Evolutionary conservation across 2,329 filamentous ascomycete species (phyloP).

Genomic region (Ceratocystis albifundus): DNA sequence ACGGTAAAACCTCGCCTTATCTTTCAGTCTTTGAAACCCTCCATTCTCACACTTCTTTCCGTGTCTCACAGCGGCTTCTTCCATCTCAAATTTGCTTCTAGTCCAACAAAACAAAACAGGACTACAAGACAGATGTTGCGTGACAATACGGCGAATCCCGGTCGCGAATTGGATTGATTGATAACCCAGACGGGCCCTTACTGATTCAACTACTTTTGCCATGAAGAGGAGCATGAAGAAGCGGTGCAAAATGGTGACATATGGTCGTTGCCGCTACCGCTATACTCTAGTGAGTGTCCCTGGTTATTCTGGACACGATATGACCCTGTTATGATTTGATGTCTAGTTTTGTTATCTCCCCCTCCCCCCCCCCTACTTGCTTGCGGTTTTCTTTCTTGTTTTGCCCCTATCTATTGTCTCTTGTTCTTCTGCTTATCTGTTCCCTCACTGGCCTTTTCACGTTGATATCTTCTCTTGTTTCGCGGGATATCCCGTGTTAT

Average conservation of each 20-base stretch:
- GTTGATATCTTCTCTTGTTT: not conserved
- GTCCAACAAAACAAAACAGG: not conserved
- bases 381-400: constrained; percentile 2
- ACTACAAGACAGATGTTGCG: not conserved
- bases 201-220: not conserved
- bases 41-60: not conserved
- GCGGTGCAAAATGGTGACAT: constrained; percentile 5
- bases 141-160: not conserved
- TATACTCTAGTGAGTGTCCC: not conserved
- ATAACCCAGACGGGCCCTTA: too few relatives aligned
- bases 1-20: constrained; percentile 16
- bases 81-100: not conserved
- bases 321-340: constrained; percentile 16
- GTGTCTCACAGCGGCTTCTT: not conserved
- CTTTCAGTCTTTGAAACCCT: not conserved
- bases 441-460: constrained; percentile 12
- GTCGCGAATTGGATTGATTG: too few relatives aligned
- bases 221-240: not conserved
- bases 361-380: not conserved
- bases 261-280: not conserved
- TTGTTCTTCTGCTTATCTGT: constrained; percentile 8
- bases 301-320: not conserved
- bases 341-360: not conserved
- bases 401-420: constrained; percentile 13
- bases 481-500: not conserved